Percentiles rank a stretch among this genome's conserved stretches.
These are phyloP conservation scores for Fusarium pininemorale DNA, from an alignment of 2,329 filamentous ascomycete genomes.

Conservation along the genomic window DNA sequence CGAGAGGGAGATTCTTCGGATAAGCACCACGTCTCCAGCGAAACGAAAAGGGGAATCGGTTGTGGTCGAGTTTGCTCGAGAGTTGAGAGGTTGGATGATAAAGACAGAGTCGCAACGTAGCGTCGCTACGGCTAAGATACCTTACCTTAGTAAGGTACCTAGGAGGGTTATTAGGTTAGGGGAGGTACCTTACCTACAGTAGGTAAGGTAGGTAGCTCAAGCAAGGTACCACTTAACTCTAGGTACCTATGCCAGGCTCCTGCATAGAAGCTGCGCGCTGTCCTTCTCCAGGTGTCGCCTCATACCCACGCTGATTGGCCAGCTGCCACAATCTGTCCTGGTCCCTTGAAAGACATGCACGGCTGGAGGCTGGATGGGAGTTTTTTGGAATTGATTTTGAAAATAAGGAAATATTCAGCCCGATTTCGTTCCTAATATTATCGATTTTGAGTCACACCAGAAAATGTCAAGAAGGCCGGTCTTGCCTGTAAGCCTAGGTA, in stretches of 20 bases:
- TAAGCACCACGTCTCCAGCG: constrained; percentile 25
- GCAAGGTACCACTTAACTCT: constrained; percentile 24
- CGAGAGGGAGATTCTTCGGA: constrained; percentile 1
- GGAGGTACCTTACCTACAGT: neutral
- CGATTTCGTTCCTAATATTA: neutral
- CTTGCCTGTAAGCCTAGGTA: neutral
- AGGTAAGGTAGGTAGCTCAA: constrained; percentile 9
- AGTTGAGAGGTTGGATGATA: constrained; percentile 31
- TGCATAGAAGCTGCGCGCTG: constrained; percentile 31
- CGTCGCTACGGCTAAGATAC: constrained; percentile 3
- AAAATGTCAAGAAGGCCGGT: neutral
- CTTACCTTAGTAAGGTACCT: neutral
- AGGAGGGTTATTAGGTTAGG: neutral
- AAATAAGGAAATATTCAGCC: neutral
- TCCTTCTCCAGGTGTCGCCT: constrained; percentile 43
- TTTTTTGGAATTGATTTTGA: neutral
- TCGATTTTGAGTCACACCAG: neutral
- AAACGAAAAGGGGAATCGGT: constrained; percentile 5
- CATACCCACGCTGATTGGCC: constrained; percentile 39
- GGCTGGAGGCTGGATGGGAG: neutral
- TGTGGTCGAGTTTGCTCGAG: constrained; percentile 9
- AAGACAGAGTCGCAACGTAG: constrained; percentile 30
- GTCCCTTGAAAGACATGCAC: neutral
- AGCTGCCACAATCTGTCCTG: constrained; percentile 6
- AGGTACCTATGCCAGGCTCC: constrained; percentile 1